These are phyloP conservation scores for Hapsidospora chrysogenum DNA, from an alignment of 495 filamentous ascomycete genomes.

Conservation along the genomic window DNA sequence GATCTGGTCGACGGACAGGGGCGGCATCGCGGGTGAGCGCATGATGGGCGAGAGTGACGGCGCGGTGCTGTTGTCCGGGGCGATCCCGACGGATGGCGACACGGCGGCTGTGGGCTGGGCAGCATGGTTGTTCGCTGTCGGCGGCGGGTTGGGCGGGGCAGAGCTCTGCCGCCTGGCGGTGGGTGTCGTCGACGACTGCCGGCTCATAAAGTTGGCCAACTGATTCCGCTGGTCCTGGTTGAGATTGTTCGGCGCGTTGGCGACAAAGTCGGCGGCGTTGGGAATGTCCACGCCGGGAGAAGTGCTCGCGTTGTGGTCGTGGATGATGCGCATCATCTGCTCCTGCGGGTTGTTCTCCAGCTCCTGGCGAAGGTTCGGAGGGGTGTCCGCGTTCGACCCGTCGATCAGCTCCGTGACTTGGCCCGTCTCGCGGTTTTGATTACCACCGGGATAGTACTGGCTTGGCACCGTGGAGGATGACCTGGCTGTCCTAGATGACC, in stretches of 20 bases:
- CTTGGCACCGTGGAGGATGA: slow-evolving; percentile 8
- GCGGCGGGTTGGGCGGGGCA: slow-evolving; percentile 10
- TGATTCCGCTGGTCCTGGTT: slow-evolving; percentile 62
- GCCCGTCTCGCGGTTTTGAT: slow-evolving; percentile 12
- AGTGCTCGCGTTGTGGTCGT: slow-evolving; percentile 51
- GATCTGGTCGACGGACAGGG: slow-evolving; percentile 39
- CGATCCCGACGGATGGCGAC: slow-evolving; percentile 8
- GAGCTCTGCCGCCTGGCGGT: slow-evolving; percentile 9
- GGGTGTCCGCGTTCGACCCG: slow-evolving; percentile 21
- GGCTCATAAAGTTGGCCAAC: slow-evolving; percentile 66
- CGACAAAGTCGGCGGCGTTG: slow-evolving; percentile 39
- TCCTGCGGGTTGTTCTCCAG: slow-evolving; percentile 37
- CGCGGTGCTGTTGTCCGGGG: slow-evolving; percentile 8
- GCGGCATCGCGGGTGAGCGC: slow-evolving; percentile 37
- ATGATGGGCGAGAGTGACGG: slow-evolving; percentile 33
- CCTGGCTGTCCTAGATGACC: slow-evolving; percentile 1
- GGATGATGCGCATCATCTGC: slow-evolving; percentile 78
- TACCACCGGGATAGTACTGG: background rate
- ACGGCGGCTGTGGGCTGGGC: background rate
- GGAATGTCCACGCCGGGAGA: slow-evolving; percentile 46
- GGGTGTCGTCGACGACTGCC: slow-evolving; percentile 6
- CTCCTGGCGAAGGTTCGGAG: slow-evolving; percentile 26
- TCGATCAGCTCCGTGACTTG: slow-evolving; percentile 33
- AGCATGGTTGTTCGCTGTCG: background rate
- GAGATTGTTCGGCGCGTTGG: slow-evolving; percentile 48